Conservation (phyloP, 2,329 filamentous ascomycete genomes). For the Alternaria sp. region DNA sequence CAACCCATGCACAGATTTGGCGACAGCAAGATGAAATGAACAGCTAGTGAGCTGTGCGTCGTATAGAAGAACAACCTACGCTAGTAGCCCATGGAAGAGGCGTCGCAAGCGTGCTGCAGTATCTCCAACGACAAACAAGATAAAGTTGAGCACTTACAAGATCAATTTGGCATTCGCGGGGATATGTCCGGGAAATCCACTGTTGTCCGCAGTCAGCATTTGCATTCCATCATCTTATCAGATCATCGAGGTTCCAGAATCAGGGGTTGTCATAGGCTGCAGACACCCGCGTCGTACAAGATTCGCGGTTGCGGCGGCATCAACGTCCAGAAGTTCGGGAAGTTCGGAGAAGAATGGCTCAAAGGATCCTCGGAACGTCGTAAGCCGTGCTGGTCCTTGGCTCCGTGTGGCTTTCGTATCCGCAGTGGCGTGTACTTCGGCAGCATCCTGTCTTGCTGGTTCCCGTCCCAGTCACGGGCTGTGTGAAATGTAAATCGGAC, state of each 20-base stretch:
- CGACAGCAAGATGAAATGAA: conserved; percentile 4
- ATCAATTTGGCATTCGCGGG: conserved; percentile 77
- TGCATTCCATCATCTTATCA: conserved; percentile 15
- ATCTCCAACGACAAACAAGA: conserved; percentile 1
- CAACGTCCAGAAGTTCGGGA: background rate
- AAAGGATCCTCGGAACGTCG: background rate
- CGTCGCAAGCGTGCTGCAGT: conserved; percentile 5
- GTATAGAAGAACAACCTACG: conserved; percentile 7
- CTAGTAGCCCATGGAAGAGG: conserved; percentile 1
- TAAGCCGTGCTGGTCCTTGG: background rate
- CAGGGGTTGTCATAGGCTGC: background rate
- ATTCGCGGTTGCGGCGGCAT: conserved; percentile 9
- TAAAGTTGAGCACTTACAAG: conserved; percentile 70
- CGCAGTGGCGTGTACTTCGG: conserved; percentile 1
- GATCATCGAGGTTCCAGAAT: conserved; percentile 8
- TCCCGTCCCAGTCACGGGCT: conserved; percentile 8
- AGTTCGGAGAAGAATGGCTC: background rate
- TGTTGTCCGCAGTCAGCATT: conserved; percentile 49
- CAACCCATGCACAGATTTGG: background rate
- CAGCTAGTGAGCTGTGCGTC: conserved; percentile 16
- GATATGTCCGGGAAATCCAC: conserved; percentile 81
- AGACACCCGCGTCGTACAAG: conserved; percentile 5
- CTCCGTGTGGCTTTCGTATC: background rate
- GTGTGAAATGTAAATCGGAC: conserved; percentile 21
- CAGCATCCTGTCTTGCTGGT: conserved; percentile 1